These are phyloP conservation scores for Leccinum barrowsii DNA, from an alignment of 768 basidiomycete species.

Conservation along the genomic window DNA sequence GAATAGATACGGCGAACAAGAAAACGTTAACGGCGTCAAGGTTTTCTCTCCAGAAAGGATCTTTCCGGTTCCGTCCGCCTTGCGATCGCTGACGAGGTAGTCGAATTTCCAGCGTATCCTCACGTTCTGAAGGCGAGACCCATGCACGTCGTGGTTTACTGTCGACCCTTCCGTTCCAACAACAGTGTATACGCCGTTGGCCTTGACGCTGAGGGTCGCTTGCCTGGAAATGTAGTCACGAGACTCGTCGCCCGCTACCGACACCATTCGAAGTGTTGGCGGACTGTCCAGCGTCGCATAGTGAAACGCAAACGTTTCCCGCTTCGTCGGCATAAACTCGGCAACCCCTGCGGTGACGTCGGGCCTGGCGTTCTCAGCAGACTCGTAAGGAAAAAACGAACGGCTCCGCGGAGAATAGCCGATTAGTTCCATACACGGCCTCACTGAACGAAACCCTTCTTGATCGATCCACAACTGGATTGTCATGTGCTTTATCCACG, in stretches of 20 bases:
- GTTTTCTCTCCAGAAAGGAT: constrained; percentile 63
- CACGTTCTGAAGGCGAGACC: constrained; percentile 23
- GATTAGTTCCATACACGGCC: constrained; percentile 56
- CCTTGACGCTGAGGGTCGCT: constrained; percentile 63
- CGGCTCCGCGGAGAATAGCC: constrained; percentile 41
- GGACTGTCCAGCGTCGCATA: constrained; percentile 62
- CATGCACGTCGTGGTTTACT: constrained; percentile 17
- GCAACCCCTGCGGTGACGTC: constrained; percentile 45
- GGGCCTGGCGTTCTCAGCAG: constrained; percentile 25
- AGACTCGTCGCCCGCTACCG: constrained; percentile 60
- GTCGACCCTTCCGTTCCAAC: constrained; percentile 52
- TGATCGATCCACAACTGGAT: constrained; percentile 78
- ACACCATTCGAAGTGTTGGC: constrained; percentile 70
- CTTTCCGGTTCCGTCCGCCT: constrained; percentile 42
- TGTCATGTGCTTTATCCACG: constrained; percentile 51
- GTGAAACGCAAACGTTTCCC: constrained; percentile 66
- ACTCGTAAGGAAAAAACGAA: constrained; percentile 26
- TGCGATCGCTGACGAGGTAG: constrained; percentile 67
- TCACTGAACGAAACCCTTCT: constrained; percentile 70
- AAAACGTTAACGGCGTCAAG: constrained; percentile 69
- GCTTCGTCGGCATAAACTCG: constrained; percentile 60
- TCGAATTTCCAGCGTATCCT: constrained; percentile 75
- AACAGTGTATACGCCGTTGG: constrained; percentile 74
- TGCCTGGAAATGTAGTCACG: constrained; percentile 76
- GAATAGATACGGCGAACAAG: constrained; percentile 64